Evolutionary conservation across 108 stramenopile genomes (phyloP).

Genomic region (Skeletonema potamos): DNA sequence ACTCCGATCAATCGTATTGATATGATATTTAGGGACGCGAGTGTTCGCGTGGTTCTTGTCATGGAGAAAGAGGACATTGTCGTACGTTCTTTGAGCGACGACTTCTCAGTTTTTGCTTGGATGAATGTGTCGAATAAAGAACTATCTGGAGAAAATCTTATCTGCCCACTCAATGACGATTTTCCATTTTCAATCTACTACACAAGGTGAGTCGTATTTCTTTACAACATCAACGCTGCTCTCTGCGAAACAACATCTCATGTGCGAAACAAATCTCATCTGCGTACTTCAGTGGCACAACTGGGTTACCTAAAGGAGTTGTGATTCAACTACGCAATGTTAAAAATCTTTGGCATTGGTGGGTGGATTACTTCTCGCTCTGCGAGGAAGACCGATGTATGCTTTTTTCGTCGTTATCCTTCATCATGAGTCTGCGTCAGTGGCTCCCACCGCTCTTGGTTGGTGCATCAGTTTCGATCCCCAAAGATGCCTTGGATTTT

Average conservation of each 20-base stretch:
- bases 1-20: conserved; percentile 12
- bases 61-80: not conserved
- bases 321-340: conserved; percentile 23
- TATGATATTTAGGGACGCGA: conserved; percentile 14
- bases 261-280: not conserved
- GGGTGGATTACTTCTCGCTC: conserved; percentile 20
- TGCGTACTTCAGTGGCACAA: not conserved
- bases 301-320: not conserved
- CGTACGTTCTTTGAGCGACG: not conserved
- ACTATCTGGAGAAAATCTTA: too few relatives aligned
- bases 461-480: conserved; percentile 10
- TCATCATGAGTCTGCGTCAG: conserved; percentile 31
- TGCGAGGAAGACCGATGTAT: conserved; percentile 3
- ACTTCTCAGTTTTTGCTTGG: too few relatives aligned
- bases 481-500: conserved; percentile 10
- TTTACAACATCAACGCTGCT: too few relatives aligned
- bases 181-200: too few relatives aligned
- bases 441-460: conserved; percentile 12
- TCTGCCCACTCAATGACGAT: too few relatives aligned
- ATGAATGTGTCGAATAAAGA: too few relatives aligned
- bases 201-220: too few relatives aligned
- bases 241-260: not conserved
- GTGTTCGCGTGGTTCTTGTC: conserved; percentile 10
- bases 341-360: conserved; percentile 20
- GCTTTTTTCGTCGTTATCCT: conserved; percentile 24